These are phyloP conservation scores for Aechmea fasciata DNA, from an alignment of 176 grass and related monocot species.

Conservation along the genomic window DNA sequence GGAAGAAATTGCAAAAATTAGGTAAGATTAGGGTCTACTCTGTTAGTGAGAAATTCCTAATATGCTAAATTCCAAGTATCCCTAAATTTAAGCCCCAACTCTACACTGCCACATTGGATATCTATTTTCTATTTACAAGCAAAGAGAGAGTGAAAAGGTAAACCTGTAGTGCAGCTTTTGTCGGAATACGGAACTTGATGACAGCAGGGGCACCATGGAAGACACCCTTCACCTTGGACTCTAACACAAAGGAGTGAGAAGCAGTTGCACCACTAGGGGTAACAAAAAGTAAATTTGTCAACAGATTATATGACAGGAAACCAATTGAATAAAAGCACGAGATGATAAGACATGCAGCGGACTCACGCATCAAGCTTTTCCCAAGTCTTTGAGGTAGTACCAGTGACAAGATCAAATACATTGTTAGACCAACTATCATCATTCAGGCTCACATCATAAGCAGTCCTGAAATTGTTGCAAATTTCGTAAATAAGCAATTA, in stretches of 20 bases:
- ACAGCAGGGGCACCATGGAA: slow-evolving; percentile 74
- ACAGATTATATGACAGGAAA: neutral
- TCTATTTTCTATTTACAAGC: slow-evolving; percentile 1
- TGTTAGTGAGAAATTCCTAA: neutral
- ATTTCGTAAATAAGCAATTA: slow-evolving; percentile 1
- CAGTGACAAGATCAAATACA: slow-evolving; percentile 66
- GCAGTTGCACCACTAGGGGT: slow-evolving; percentile 57
- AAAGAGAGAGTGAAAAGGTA: neutral
- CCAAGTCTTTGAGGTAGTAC: slow-evolving; percentile 65
- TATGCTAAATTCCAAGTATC: too few relatives aligned
- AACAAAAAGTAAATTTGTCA: slow-evolving; percentile 6
- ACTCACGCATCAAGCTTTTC: slow-evolving; percentile 92
- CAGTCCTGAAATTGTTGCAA: slow-evolving; percentile 53
- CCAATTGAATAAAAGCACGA: slow-evolving; percentile 2
- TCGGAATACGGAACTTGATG: slow-evolving; percentile 77
- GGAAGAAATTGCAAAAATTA: too few relatives aligned
- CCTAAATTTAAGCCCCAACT: too few relatives aligned
- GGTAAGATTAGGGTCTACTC: too few relatives aligned
- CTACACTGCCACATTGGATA: too few relatives aligned
- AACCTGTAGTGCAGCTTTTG: slow-evolving; percentile 90
- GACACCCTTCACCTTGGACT: slow-evolving; percentile 62
- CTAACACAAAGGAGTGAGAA: slow-evolving; percentile 71
- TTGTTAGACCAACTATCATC: slow-evolving; percentile 88
- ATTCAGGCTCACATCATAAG: slow-evolving; percentile 84
- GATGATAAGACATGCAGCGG: neutral